Conservation (phyloP, 441 rosid genomes). For the Manihot esculenta region DNA sequence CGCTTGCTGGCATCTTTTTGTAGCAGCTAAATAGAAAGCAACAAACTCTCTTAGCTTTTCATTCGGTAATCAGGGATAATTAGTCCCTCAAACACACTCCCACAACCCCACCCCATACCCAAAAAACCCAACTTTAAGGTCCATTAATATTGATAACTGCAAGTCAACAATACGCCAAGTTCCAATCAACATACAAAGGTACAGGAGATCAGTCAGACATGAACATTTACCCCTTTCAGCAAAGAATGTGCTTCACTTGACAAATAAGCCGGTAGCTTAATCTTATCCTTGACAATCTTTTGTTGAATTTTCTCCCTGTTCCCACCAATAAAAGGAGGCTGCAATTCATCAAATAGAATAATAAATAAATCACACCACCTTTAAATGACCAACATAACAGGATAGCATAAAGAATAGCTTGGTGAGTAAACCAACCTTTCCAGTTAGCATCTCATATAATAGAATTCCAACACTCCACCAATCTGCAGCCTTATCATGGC, state of each 20-base stretch:
- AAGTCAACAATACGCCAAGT: too few species aligned
- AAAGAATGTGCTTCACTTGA: constrained; percentile 69
- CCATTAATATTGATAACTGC: too few species aligned
- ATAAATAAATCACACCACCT: not conserved
- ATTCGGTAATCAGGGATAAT: too few species aligned
- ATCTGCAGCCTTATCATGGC: constrained; percentile 94
- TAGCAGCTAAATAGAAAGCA: constrained; percentile 51
- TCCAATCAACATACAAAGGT: too few species aligned
- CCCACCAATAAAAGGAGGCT: constrained; percentile 36
- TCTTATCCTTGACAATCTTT: constrained; percentile 64
- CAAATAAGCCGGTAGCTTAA: constrained; percentile 66
- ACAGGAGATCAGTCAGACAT: not conserved
- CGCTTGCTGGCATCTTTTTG: constrained; percentile 77
- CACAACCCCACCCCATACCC: not conserved
- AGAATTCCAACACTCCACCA: constrained; percentile 98
- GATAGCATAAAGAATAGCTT: not conserved
- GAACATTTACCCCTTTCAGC: constrained; percentile 56
- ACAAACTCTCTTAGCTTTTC: not conserved
- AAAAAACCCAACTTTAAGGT: not conserved
- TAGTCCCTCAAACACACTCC: not conserved
- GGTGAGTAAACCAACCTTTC: constrained; percentile 48
- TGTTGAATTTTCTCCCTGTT: constrained; percentile 48
- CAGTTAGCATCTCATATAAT: constrained; percentile 92
- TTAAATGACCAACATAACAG: not conserved
- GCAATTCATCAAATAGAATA: constrained; percentile 1